A percentile compares a stretch with the other conserved stretches of the same genome.
Conservation (phyloP, 176 grass and related monocot genomes). For the Pharus latifolius region DNA sequence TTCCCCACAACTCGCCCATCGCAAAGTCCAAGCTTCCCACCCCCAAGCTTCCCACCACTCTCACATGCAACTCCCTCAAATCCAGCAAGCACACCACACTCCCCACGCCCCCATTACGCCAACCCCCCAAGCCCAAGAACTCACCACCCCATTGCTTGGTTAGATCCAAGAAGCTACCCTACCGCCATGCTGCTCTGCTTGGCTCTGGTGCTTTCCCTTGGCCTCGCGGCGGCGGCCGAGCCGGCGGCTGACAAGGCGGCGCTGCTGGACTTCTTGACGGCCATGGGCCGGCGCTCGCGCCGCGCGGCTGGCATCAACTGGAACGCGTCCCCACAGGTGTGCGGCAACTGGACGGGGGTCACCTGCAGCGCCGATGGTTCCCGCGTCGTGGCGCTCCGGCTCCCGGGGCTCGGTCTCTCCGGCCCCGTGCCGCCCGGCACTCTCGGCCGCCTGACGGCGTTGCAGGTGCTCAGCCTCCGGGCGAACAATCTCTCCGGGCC, state of each 20-base stretch:
- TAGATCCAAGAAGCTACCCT: conserved; percentile 16
- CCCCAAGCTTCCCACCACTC: background rate
- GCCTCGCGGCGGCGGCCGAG: background rate
- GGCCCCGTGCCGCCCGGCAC: conserved; percentile 52
- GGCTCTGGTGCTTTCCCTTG: conserved; percentile 6
- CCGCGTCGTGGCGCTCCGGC: conserved; percentile 51
- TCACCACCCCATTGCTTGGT: background rate
- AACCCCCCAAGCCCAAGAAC: background rate
- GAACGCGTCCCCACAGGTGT: conserved; percentile 22
- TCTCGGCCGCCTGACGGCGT: conserved; percentile 49
- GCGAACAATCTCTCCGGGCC: conserved; percentile 52
- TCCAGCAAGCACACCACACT: background rate
- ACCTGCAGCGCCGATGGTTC: conserved; percentile 58
- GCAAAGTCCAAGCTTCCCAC: too few relatives aligned
- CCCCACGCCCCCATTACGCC: background rate
- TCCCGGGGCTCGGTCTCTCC: conserved; percentile 59
- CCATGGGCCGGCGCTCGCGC: background rate
- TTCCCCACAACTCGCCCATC: too few relatives aligned
- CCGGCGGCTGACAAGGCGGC: conserved; percentile 55
- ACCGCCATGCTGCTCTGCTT: background rate
- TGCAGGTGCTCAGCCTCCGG: conserved; percentile 88
- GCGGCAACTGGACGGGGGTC: conserved; percentile 68
- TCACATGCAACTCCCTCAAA: conserved; percentile 19
- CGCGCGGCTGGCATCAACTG: conserved; percentile 55
- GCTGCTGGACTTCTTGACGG: conserved; percentile 53